These are phyloP conservation scores for Saxispiralis lemnorum DNA, from an alignment of 495 filamentous ascomycete species.

Conservation along the genomic window DNA sequence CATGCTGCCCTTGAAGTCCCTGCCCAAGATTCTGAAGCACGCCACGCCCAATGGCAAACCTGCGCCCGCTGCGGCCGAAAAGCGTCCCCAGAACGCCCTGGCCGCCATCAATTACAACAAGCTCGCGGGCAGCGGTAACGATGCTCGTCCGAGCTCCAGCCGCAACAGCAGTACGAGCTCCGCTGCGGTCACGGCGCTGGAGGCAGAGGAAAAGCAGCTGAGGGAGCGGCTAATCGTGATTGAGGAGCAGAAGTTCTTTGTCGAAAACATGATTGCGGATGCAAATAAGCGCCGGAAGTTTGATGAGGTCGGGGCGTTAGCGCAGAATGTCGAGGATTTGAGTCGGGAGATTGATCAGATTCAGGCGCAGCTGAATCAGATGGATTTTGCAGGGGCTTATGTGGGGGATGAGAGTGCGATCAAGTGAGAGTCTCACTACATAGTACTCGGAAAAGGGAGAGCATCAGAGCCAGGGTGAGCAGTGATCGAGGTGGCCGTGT, in stretches of 20 bases:
- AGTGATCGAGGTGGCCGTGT: no score
- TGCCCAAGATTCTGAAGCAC: conserved; percentile 68
- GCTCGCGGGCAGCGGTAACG: conserved; percentile 33
- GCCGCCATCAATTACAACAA: conserved; percentile 44
- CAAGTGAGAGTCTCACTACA: not conserved
- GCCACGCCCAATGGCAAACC: conserved; percentile 32
- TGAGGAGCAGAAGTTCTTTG: conserved; percentile 87
- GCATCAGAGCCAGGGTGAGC: no score
- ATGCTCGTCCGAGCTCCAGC: conserved; percentile 13
- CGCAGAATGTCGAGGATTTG: conserved; percentile 68
- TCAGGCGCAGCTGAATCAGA: conserved; percentile 31
- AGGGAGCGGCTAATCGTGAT: conserved; percentile 73
- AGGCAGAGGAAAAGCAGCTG: conserved; percentile 73
- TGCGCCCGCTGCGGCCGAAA: not conserved
- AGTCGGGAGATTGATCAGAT: conserved; percentile 63
- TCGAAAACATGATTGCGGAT: conserved; percentile 70
- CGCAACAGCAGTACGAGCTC: conserved; percentile 11
- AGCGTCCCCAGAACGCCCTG: conserved; percentile 28
- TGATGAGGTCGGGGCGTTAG: conserved; percentile 70
- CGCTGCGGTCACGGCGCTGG: conserved; percentile 48
- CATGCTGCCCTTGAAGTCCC: conserved; percentile 75
- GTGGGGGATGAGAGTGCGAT: conserved; percentile 2
- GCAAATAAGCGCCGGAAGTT: conserved; percentile 69
- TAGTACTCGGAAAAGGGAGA: no score
- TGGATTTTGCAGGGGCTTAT: conserved; percentile 33